Conservation (phyloP, 2,329 filamentous ascomycete species). For the Nemania serpens region DNA sequence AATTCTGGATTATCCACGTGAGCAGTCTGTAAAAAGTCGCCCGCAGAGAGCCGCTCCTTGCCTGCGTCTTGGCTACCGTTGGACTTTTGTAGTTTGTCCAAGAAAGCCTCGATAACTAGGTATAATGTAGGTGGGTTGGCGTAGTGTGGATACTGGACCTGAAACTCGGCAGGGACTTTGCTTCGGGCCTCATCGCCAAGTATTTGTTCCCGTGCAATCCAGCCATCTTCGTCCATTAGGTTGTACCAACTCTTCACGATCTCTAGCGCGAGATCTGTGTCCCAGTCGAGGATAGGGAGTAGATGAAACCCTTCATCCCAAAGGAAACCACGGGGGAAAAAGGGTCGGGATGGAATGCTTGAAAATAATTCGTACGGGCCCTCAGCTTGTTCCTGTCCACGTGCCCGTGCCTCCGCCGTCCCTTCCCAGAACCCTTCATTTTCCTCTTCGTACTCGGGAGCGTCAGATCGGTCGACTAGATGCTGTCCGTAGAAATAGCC, state of each 20-base stretch:
- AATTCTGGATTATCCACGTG: slow-evolving; percentile 63
- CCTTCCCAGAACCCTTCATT: slow-evolving; percentile 96
- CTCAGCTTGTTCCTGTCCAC: slow-evolving; percentile 71
- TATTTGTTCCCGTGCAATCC: slow-evolving; percentile 97
- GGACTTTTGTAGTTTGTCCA: slow-evolving; percentile 71
- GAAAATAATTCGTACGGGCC: slow-evolving; percentile 90
- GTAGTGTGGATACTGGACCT: slow-evolving; percentile 20
- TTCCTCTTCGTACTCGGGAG: slow-evolving; percentile 92
- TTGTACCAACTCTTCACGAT: slow-evolving; percentile 96
- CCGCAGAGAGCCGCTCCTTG: slow-evolving; percentile 50
- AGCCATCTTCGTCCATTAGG: slow-evolving; percentile 94
- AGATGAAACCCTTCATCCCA: slow-evolving; percentile 99
- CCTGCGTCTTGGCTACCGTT: slow-evolving; percentile 53
- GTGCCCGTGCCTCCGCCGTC: slow-evolving; percentile 75
- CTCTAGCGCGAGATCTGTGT: slow-evolving; percentile 83
- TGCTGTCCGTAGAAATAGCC: slow-evolving; percentile 93
- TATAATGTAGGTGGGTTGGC: slow-evolving; percentile 81
- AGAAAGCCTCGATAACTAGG: slow-evolving; percentile 81
- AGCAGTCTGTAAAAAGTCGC: slow-evolving; percentile 58
- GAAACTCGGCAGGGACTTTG: slow-evolving; percentile 64
- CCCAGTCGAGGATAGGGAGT: slow-evolving; percentile 89
- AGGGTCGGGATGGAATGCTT: slow-evolving; percentile 87
- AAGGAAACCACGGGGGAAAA: slow-evolving; percentile 94
- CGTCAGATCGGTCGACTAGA: slow-evolving; percentile 86
- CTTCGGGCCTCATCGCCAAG: slow-evolving; percentile 88